Percentiles rank a stretch among this genome's conserved stretches.
Conservation (phyloP, 2,329 filamentous ascomycete genomes). For the Arthroderma uncinatum region DNA sequence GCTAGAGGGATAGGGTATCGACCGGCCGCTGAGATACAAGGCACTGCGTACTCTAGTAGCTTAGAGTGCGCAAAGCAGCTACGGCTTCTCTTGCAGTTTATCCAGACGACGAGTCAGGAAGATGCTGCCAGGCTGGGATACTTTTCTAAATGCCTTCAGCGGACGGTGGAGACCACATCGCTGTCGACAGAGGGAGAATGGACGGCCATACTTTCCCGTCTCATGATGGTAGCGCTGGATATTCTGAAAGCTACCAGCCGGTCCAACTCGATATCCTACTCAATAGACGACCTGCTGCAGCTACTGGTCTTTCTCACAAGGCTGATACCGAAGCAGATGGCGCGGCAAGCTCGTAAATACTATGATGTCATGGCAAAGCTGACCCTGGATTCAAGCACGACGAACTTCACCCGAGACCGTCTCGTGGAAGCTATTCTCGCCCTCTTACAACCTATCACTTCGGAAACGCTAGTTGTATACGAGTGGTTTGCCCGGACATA, state of each 20-base stretch:
- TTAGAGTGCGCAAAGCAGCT: conserved; percentile 41
- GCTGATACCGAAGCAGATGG: conserved; percentile 33
- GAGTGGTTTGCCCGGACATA: conserved; percentile 37
- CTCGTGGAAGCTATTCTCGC: conserved; percentile 31
- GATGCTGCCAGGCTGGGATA: conserved; percentile 35
- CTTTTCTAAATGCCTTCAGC: conserved; percentile 34
- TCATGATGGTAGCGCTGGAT: conserved; percentile 28
- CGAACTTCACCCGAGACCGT: conserved; percentile 19
- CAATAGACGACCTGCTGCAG: conserved; percentile 26
- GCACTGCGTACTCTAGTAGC: conserved; percentile 23
- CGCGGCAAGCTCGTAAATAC: conserved; percentile 28
- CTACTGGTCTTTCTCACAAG: conserved; percentile 28
- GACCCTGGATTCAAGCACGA: conserved; percentile 17
- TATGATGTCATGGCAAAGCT: conserved; percentile 31
- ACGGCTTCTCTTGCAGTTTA: conserved; percentile 57
- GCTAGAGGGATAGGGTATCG: conserved; percentile 21
- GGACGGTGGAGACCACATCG: conserved; percentile 28
- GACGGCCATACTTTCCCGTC: conserved; percentile 30
- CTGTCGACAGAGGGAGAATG: conserved; percentile 32
- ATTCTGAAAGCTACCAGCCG: conserved; percentile 23
- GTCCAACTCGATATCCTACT: conserved; percentile 16
- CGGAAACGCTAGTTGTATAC: conserved; percentile 36
- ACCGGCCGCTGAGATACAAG: conserved; percentile 16
- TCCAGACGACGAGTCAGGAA: conserved; percentile 41
- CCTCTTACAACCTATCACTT: conserved; percentile 33